Conservation (phyloP, 1,284 basidiomycete genomes). For the Naganishia sp. region DNA sequence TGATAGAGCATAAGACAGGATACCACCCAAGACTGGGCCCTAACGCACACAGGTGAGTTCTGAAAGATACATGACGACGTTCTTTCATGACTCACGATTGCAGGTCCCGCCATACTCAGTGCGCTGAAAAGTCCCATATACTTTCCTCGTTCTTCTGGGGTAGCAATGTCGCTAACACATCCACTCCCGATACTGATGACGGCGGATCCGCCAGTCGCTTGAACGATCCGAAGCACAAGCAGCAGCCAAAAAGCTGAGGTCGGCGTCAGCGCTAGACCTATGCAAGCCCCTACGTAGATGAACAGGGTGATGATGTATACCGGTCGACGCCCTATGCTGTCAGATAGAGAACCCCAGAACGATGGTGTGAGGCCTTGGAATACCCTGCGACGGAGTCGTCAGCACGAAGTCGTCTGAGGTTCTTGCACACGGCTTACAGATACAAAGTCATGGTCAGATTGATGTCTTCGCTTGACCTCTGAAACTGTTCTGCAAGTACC, state of each 20-base stretch:
- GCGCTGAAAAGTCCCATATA: slow-evolving; percentile 47
- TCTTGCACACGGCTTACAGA: slow-evolving; percentile 36
- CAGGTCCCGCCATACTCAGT: slow-evolving; percentile 42
- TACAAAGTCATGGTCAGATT: slow-evolving; percentile 52
- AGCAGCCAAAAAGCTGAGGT: slow-evolving; percentile 49
- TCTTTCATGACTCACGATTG: slow-evolving; percentile 32
- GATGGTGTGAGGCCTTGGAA: slow-evolving; percentile 52
- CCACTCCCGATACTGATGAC: slow-evolving; percentile 52
- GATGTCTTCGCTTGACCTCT: slow-evolving; percentile 43
- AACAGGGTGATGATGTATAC: slow-evolving; percentile 48
- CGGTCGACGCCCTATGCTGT: slow-evolving; percentile 47
- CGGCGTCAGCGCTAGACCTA: slow-evolving; percentile 49
- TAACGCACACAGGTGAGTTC: slow-evolving; percentile 17
- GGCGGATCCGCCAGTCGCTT: slow-evolving; percentile 50
- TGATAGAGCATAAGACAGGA: slow-evolving; percentile 46
- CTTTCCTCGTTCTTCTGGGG: slow-evolving; percentile 50
- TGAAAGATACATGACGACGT: background rate
- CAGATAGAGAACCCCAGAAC: slow-evolving; percentile 49
- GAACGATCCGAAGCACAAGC: slow-evolving; percentile 48
- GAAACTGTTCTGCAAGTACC: slow-evolving; percentile 42
- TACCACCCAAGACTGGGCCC: slow-evolving; percentile 46
- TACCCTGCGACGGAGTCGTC: slow-evolving; percentile 32
- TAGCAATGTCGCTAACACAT: slow-evolving; percentile 49
- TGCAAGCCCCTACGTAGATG: slow-evolving; percentile 49
- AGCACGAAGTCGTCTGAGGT: background rate